phyloP scores from a whole-genome alignment of 2,329 filamentous ascomycete species.

The Pezicula radicicola region DNA sequence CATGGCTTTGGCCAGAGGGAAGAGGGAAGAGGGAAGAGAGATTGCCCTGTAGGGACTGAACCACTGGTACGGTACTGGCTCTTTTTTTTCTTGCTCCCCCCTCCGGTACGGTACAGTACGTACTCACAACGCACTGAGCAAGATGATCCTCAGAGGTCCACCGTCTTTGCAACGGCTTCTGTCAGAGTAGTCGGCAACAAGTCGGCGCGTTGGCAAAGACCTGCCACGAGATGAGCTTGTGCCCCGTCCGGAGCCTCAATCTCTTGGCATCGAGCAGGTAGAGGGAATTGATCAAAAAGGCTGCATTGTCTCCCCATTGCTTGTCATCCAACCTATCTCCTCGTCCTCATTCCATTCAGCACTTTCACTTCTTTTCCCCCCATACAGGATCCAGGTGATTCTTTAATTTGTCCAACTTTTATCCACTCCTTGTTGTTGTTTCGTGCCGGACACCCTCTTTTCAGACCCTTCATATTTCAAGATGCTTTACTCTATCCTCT shows the following conservation, averaged over 20 bases:
- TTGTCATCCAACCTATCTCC: slow-evolving; percentile 4
- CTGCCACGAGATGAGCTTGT: background rate
- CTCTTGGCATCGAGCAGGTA: background rate
- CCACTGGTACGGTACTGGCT: no score
- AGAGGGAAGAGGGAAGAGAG: background rate
- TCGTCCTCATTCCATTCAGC: slow-evolving; percentile 11
- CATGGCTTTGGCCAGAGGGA: background rate
- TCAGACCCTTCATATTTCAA: slow-evolving; percentile 20
- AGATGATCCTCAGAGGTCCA: slow-evolving; percentile 5
- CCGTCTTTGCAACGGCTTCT: slow-evolving; percentile 13
- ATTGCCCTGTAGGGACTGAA: no score
- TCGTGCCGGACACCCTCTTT: slow-evolving; percentile 28
- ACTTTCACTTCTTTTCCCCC: slow-evolving; percentile 18
- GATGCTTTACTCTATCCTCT: slow-evolving; percentile 33
- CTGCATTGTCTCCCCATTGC: slow-evolving; percentile 7
- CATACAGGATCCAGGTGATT: slow-evolving; percentile 19
- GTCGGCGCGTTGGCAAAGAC: slow-evolving; percentile 4
- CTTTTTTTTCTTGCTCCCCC: no score
- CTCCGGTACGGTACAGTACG: no score
- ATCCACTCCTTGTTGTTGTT: slow-evolving; percentile 20
- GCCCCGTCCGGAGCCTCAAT: background rate
- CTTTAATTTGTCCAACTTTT: slow-evolving; percentile 20
- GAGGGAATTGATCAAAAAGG: slow-evolving; percentile 1
- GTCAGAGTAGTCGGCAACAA: slow-evolving; percentile 13
- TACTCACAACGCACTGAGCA: background rate